Conservation (phyloP, 2,329 filamentous ascomycete genomes). For the Chaetoscypha palmicola region DNA sequence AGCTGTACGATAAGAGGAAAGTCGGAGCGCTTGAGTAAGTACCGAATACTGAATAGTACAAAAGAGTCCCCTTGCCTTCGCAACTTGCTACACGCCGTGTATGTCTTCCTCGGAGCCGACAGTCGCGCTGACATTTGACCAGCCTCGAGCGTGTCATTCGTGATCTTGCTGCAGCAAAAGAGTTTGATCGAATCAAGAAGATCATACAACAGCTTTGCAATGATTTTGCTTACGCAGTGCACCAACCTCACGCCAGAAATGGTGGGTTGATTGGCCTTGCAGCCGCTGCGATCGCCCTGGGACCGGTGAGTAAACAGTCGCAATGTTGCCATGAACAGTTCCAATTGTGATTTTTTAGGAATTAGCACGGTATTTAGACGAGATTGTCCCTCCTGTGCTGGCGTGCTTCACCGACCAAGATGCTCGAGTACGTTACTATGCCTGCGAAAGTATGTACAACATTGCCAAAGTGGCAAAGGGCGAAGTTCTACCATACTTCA, state of each 20-base stretch:
- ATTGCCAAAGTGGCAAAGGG: constrained; percentile 99
- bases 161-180: constrained; percentile 67
- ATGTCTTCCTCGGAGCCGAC: too few species aligned
- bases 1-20: constrained; percentile 98
- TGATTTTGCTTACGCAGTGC: constrained; percentile 94
- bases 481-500: constrained; percentile 94
- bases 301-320: constrained; percentile 63
- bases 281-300: constrained; percentile 90
- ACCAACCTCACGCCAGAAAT: constrained; percentile 93
- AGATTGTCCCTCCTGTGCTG: constrained; percentile 92
- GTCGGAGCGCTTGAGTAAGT: constrained; percentile 89
- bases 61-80: too few species aligned
- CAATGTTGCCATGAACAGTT: too few species aligned
- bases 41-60: too few species aligned
- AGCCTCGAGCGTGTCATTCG: constrained; percentile 89
- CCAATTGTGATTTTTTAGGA: too few species aligned
- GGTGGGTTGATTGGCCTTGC: constrained; percentile 93
- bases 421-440: constrained; percentile 94
- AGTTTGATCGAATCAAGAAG: constrained; percentile 73
- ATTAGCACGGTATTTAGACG: constrained; percentile 81
- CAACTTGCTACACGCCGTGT: too few species aligned
- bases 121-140: constrained; percentile 15
- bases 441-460: constrained; percentile 99
- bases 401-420: constrained; percentile 98
- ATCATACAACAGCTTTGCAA: constrained; percentile 96